phyloP scores from a whole-genome alignment of 805 yeast species.

The Vanderwaltozyma tropicalis region DNA sequence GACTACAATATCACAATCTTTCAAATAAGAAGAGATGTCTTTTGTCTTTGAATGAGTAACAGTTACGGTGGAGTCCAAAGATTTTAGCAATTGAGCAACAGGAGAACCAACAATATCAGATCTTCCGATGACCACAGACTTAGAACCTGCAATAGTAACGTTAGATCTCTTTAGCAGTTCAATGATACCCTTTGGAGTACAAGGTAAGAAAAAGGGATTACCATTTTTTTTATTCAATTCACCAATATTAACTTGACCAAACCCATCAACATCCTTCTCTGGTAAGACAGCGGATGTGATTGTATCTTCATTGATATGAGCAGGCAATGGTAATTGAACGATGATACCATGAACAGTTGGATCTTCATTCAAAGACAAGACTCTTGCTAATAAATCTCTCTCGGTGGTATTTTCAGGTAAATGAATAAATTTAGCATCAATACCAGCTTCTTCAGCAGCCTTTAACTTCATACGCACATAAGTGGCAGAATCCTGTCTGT shows the following conservation, averaged over 20 bases:
- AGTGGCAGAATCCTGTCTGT: conserved; percentile 80
- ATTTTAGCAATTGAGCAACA: conserved; percentile 70
- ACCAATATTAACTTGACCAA: conserved; percentile 79
- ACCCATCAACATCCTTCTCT: conserved; percentile 91
- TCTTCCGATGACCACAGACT: conserved; percentile 87
- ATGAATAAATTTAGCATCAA: conserved; percentile 54
- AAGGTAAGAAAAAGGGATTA: conserved; percentile 71
- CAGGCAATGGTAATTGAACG: conserved; percentile 85
- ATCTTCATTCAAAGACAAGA: conserved; percentile 61
- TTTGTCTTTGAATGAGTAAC: conserved; percentile 68
- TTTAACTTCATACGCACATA: conserved; percentile 86
- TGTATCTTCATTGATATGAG: conserved; percentile 62
- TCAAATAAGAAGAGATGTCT: conserved; percentile 47
- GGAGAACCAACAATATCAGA: conserved; percentile 96
- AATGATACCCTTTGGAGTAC: conserved; percentile 92
- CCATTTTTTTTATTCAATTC: conserved; percentile 85
- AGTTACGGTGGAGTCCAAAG: conserved; percentile 80
- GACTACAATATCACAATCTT: conserved; percentile 73
- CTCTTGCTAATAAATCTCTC: conserved; percentile 45
- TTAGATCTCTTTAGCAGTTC: conserved; percentile 63
- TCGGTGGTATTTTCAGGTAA: conserved; percentile 56
- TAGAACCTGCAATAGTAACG: conserved; percentile 60
- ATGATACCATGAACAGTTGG: conserved; percentile 73
- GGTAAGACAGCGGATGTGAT: conserved; percentile 75
- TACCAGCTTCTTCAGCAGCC: conserved; percentile 78